A percentile compares a stretch with the other conserved stretches of the same genome.
Evolutionary conservation across 2,329 filamentous ascomycete species (phyloP).

Genomic region (Claviceps arundinis): DNA sequence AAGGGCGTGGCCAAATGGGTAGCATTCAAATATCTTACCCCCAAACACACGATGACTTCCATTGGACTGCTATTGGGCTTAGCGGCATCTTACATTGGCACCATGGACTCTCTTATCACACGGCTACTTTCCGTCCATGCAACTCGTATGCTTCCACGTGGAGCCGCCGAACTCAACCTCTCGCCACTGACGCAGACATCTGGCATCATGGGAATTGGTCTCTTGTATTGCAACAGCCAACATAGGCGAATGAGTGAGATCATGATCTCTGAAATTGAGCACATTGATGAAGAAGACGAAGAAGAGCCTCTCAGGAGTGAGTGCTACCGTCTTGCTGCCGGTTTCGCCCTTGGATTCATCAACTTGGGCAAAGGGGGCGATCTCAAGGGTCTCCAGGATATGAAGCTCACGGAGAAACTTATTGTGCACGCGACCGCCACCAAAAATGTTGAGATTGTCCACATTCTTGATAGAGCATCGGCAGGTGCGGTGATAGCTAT

Average conservation of each 20-base stretch:
- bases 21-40: slow-evolving; percentile 96
- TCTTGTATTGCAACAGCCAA: slow-evolving; percentile 89
- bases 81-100: slow-evolving; percentile 86
- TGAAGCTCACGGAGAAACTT: slow-evolving; percentile 81
- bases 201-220: slow-evolving; percentile 90
- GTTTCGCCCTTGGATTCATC: slow-evolving; percentile 85
- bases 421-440: slow-evolving; percentile 74
- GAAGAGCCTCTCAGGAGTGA: slow-evolving; percentile 80
- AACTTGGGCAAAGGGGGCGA: slow-evolving; percentile 87
- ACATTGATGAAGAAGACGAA: slow-evolving; percentile 66
- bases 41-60: slow-evolving; percentile 98
- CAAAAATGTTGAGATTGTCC: slow-evolving; percentile 83
- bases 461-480: slow-evolving; percentile 83
- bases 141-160: slow-evolving; percentile 81
- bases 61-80: slow-evolving; percentile 87
- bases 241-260: slow-evolving; percentile 98
- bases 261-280: slow-evolving; percentile 94
- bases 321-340: slow-evolving; percentile 89
- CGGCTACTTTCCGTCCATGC: slow-evolving; percentile 90
- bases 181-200: slow-evolving; percentile 90
- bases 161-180: slow-evolving; percentile 86
- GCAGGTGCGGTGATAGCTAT: slow-evolving; percentile 87
- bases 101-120: slow-evolving; percentile 93
- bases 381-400: slow-evolving; percentile 79
- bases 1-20: slow-evolving; percentile 94